Evolutionary conservation across 73 alveolate species (phyloP).

Genomic region (Paramecium caudatum): DNA sequence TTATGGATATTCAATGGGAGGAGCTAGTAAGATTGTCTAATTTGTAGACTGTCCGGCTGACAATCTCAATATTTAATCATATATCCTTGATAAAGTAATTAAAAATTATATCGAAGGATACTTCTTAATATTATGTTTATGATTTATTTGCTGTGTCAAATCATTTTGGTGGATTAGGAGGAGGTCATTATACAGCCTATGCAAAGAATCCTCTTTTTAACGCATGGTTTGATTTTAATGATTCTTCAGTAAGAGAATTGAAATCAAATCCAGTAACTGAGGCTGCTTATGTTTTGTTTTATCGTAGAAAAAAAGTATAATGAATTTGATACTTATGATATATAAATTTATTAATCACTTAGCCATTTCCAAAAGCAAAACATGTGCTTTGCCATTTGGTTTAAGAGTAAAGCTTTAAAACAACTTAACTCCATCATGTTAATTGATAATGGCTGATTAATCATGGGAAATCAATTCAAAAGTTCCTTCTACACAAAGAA

Average conservation of each 20-base stretch:
- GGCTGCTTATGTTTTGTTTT: constrained; percentile 76
- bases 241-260: constrained; percentile 83
- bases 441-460: neutral
- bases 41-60: constrained; percentile 83
- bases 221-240: constrained; percentile 95
- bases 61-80: constrained; percentile 78
- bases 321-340: constrained; percentile 41
- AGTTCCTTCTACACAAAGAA: neutral
- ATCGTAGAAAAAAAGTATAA: constrained; percentile 59
- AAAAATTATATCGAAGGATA: constrained; percentile 38
- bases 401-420: neutral
- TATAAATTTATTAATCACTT: neutral
- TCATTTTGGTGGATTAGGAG: constrained; percentile 97
- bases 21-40: constrained; percentile 70
- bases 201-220: constrained; percentile 83
- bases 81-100: constrained; percentile 45
- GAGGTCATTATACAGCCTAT: constrained; percentile 98
- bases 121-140: constrained; percentile 70
- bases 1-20: constrained; percentile 68
- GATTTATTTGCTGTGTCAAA: constrained; percentile 96
- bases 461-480: neutral
- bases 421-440: neutral
- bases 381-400: constrained; percentile 58
- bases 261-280: constrained; percentile 55
- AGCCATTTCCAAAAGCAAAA: neutral